Conservation (phyloP, 805 yeast genomes). For the Wickerhamomyces rabaulensis region DNA sequence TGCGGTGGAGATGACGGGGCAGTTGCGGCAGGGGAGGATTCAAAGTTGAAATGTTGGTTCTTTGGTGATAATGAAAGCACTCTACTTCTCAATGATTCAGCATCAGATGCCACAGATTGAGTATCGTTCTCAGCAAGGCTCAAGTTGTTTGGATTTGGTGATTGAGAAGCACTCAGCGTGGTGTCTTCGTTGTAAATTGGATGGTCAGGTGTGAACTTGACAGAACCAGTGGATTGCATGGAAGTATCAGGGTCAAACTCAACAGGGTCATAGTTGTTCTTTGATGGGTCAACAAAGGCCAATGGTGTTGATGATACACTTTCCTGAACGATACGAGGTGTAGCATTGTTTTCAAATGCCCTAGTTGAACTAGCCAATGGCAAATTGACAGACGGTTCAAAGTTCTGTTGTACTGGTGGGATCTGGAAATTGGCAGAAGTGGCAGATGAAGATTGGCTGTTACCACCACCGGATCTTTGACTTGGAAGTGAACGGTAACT, state of each 20-base stretch:
- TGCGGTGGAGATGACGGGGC: background rate
- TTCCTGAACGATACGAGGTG: background rate
- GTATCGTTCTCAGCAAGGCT: constrained; percentile 8
- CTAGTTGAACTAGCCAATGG: background rate
- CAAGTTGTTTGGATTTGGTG: background rate
- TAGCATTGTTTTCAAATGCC: background rate
- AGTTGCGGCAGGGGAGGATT: background rate
- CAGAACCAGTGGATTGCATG: background rate
- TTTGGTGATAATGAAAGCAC: constrained; percentile 10
- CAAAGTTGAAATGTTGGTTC: constrained; percentile 10
- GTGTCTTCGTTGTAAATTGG: background rate
- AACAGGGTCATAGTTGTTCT: background rate
- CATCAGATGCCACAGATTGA: constrained; percentile 6
- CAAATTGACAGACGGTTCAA: background rate
- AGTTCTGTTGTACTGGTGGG: background rate
- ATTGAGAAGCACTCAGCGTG: background rate
- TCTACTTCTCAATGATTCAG: constrained; percentile 15
- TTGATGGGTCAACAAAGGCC: background rate
- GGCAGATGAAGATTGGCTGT: background rate
- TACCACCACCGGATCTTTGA: background rate
- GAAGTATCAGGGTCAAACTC: background rate
- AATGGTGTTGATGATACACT: background rate
- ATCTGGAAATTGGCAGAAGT: background rate
- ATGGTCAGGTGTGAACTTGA: background rate
- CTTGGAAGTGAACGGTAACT: background rate